Evolutionary conservation across 306 rosid species (phyloP), one percentile per base, ranked within the genome.

Genomic region (Rubus parviflorus): DNA sequence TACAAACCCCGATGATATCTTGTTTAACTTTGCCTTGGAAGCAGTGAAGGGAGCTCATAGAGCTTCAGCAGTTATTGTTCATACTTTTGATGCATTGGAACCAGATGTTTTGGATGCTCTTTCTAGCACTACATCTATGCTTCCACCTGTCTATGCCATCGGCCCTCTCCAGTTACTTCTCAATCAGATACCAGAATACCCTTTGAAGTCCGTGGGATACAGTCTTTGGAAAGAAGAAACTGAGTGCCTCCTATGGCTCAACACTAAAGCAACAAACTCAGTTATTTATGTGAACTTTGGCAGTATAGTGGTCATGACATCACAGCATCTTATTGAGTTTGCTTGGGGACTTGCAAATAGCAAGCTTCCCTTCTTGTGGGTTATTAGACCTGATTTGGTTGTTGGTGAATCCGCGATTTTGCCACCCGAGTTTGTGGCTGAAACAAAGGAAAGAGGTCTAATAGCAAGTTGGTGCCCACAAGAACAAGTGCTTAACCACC

Each of bases 121-220:
- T 42, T 61, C 66, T 30, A 61, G 9, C 19, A 25, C 41, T 6
- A 30, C 19, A 11, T 10, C 66, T 1, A 5, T 25, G 66, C 66
- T 61, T 30, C 66, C 66, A 4, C 66, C 66, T 1, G 42, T 61
- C 5, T 61, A 61, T 25, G 66, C 66, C 66, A 14, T 61, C 5
- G 66, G 66, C 66, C 66, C 66, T 61, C 66, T 61, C 41, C 66
- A 61, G 3, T 61, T 61, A 14, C 66, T 61, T 61, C n/a, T 61
- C 66, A 61, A 61, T 30, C 66, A 25, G 41, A 61, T 61, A 25
- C 66, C 66, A 0, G 66, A 30, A 25, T 9, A 61, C 41, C 66
- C 66, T 61, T 14, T 25, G 66, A 61, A 61, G 66, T 61, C n/a
- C 7, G 66, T 61, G 9, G 66, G 42, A 10, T 61, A 61, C 19